These are phyloP conservation scores for Sporothrix protearum DNA, from an alignment of 2,329 filamentous ascomycete species.

Conservation along the genomic window DNA sequence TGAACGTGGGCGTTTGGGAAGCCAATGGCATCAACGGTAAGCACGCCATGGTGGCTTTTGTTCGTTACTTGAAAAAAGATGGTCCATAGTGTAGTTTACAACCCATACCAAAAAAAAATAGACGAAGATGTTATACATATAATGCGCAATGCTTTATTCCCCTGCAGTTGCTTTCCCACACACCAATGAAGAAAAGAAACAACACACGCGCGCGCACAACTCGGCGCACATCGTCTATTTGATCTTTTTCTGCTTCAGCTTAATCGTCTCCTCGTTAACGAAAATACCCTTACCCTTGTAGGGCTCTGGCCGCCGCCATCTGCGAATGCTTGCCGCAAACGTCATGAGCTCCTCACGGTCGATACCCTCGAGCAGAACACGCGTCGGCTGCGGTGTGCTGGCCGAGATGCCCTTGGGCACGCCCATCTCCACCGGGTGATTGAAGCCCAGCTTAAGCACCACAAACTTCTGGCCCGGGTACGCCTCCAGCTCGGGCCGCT, in stretches of 20 bases:
- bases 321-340: conserved; percentile 83
- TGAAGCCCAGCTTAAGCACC: conserved; percentile 91
- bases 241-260: conserved; percentile 96
- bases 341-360: conserved; percentile 84
- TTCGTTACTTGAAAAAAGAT: neutral
- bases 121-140: conserved; percentile 16
- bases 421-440: conserved; percentile 87
- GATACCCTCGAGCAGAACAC: conserved; percentile 82
- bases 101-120: conserved; percentile 26
- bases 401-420: conserved; percentile 81
- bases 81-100: conserved; percentile 18
- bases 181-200: neutral
- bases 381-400: conserved; percentile 83
- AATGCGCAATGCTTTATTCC: neutral
- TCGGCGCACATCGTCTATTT: conserved; percentile 54
- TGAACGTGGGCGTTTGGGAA: neutral
- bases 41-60: neutral
- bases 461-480: conserved; percentile 86
- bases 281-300: conserved; percentile 99
- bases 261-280: conserved; percentile 95
- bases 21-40: neutral
- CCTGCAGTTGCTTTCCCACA: neutral
- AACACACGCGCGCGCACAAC: neutral
- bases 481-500: conserved; percentile 66
- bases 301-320: conserved; percentile 88